These are phyloP conservation scores for Psidium guajava DNA, from an alignment of 345 rosid genomes.

Conservation along the genomic window DNA sequence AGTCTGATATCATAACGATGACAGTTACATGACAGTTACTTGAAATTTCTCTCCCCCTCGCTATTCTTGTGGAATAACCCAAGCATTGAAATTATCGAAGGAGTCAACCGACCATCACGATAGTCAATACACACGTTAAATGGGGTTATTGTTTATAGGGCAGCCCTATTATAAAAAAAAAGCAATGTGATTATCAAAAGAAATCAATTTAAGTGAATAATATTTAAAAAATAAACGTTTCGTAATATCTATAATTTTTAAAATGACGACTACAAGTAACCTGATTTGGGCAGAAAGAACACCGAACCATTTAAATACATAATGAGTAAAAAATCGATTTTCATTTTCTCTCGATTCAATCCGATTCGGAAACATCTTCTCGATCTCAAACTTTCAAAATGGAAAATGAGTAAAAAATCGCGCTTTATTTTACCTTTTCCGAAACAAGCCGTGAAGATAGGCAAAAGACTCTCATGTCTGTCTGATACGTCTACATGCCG, in stretches of 20 bases:
- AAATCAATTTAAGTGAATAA: not conserved
- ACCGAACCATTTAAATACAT: not conserved
- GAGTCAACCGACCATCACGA: too few species aligned
- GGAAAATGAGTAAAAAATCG: not conserved
- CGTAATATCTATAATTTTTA: accelerated
- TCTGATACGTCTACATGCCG: not conserved
- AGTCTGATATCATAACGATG: too few species aligned
- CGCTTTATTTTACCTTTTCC: not conserved
- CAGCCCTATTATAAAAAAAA: not conserved
- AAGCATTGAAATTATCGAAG: too few species aligned
- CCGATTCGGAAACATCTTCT: not conserved
- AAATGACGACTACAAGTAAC: not conserved
- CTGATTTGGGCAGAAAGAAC: not conserved
- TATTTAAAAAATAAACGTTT: not conserved
- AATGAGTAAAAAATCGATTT: not conserved
- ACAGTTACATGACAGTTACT: too few species aligned
- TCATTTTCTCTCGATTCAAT: too few species aligned
- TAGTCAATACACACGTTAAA: too few species aligned
- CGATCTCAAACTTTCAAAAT: not conserved
- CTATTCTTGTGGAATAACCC: too few species aligned
- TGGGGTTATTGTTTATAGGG: not conserved
- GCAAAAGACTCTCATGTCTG: not conserved
- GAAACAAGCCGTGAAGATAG: not conserved
- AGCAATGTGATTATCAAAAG: not conserved
- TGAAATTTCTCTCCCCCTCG: too few species aligned